phyloP scores from a whole-genome alignment of 2,329 filamentous ascomycete genomes.

The Paraphaeosphaeria minitans region DNA sequence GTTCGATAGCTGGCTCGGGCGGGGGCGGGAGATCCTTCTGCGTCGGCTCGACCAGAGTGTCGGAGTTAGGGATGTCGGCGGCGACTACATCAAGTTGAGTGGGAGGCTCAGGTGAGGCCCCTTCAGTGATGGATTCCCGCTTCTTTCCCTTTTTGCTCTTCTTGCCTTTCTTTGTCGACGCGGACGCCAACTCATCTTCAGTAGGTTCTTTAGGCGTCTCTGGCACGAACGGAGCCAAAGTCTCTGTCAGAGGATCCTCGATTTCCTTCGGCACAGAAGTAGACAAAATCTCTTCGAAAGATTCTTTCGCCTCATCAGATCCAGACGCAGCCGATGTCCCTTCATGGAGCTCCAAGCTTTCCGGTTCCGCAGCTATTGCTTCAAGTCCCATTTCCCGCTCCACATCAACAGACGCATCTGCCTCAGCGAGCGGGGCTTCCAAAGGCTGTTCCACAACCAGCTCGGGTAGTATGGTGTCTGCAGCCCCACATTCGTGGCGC shows the following conservation, averaged over 20 bases:
- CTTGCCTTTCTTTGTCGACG: slow-evolving; percentile 20
- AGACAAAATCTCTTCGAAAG: neutral
- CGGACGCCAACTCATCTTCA: slow-evolving; percentile 13
- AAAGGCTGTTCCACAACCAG: slow-evolving; percentile 4
- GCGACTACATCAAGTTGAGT: neutral
- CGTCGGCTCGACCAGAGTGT: neutral
- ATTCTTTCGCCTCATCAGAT: neutral
- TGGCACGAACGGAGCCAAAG: neutral
- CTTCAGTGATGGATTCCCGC: slow-evolving; percentile 16
- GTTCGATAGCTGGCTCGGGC: neutral
- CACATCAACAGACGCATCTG: slow-evolving; percentile 1
- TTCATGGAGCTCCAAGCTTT: neutral
- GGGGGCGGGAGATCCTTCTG: slow-evolving; percentile 10
- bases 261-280: neutral
- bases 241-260: neutral
- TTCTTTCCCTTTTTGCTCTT: slow-evolving; percentile 26
- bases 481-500: slow-evolving; percentile 8
- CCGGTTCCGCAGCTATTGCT: neutral
- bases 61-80: neutral
- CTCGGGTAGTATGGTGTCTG: slow-evolving; percentile 10
- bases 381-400: neutral
- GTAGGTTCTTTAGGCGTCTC: slow-evolving; percentile 3
- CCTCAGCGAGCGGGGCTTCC: slow-evolving; percentile 5
- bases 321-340: neutral
- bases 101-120: slow-evolving; percentile 13